Evolutionary conservation across 495 filamentous ascomycete genomes (phyloP), one percentile per base, ranked within the genome.

Genomic region (Penicillium coffeae): DNA sequence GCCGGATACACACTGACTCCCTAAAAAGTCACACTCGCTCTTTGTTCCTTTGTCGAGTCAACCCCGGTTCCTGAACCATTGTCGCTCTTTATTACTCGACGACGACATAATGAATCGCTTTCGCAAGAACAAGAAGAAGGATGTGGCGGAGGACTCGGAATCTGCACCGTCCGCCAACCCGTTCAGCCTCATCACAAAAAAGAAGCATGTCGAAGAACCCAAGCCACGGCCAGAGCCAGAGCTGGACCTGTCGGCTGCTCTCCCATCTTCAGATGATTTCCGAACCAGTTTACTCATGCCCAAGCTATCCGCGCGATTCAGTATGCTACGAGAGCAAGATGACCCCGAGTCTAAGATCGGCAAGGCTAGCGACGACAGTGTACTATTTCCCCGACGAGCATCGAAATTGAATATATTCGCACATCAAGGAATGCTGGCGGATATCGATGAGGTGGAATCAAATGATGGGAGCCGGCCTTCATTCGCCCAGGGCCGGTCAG

Each of bases 211-310:
- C 60, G 16, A 78, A 83, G 58, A 60, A 41, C 64, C 75, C 4
- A 85, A 84, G 62, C 74, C 73, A 13, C 73, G 89, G 22, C 55
- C 96, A 33, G 86, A 84, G 62, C 74, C 73, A 13, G 73, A 89
- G 22, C 55, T 96, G 34, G 86, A 97, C 50, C 68, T 96, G 14
- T 65, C 84, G 2, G 72, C 66, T 16, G 92, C 82, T 3, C 72
- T 99, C 4, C 93, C 93, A 2, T 77, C 90, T 0, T 80, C 73
- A 14, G 90, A 97, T 62, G 81, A 96, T 66, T 97, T 99, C 56
- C 85, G 93, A n/a, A 99, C 93, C 5, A 97, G 94, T 71, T 66
- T 97, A 38, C 68, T 99, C 19, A 95, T 99, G 93, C 88, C 90
- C 5, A 93, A 91, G 40, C 75, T 99, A 3, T 95, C 92, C 0